These are phyloP conservation scores for Paraurostyla sp. DNA, from an alignment of 73 alveolate species.

Conservation along the genomic window DNA sequence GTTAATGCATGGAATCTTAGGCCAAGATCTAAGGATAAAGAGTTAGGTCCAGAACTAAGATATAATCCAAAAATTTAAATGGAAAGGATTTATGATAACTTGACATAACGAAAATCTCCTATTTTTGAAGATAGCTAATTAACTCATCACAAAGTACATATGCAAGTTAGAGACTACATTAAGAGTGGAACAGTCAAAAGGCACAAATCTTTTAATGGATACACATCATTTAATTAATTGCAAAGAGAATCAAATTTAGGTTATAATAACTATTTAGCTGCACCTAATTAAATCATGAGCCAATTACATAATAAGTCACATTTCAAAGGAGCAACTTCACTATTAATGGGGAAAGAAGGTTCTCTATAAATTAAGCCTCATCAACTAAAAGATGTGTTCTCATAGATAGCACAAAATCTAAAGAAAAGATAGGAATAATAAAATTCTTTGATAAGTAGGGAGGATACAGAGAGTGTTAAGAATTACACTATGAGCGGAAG, in stretches of 20 bases:
- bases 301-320: constrained; percentile 36
- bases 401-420: constrained; percentile 9
- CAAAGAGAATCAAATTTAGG: constrained; percentile 50
- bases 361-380: background rate
- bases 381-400: constrained; percentile 19
- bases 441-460: background rate
- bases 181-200: constrained; percentile 17
- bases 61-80: constrained; percentile 11
- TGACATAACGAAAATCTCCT: constrained; percentile 4
- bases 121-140: constrained; percentile 1
- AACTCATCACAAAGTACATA: constrained; percentile 17
- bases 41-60: constrained; percentile 47
- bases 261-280: background rate
- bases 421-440: background rate
- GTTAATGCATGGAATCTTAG: constrained; percentile 37
- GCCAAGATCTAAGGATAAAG: constrained; percentile 46
- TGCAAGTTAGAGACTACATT: background rate
- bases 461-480: too few species aligned
- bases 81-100: constrained; percentile 30
- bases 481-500: too few species aligned
- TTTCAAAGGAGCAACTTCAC: constrained; percentile 55
- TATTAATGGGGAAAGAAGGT: constrained; percentile 19
- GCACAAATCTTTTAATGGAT: background rate
- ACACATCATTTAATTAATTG: background rate
- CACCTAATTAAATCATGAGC: background rate